Conservation (phyloP, 352 stramenopile genomes). For the Phytopythium ostracodes region DNA sequence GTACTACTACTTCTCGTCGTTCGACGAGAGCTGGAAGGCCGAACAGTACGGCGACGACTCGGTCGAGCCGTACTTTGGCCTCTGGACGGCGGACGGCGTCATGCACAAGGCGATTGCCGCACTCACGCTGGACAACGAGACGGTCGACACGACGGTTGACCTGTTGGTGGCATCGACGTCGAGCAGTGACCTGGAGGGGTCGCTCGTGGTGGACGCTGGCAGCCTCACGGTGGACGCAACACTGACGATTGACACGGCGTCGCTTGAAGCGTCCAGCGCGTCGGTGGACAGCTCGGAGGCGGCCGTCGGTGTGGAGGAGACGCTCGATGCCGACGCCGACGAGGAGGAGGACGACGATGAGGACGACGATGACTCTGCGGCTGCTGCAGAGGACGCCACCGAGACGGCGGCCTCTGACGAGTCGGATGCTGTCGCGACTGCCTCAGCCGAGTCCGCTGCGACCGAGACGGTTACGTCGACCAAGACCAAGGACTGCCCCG, state of each 20-base stretch:
- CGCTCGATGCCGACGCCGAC: not conserved
- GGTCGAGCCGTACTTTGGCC: slow-evolving; percentile 67
- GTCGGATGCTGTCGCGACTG: not conserved
- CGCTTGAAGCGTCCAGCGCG: not conserved
- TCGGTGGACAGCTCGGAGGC: not conserved
- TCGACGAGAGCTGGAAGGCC: slow-evolving; percentile 63
- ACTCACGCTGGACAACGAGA: slow-evolving; percentile 26
- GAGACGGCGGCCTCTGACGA: not conserved
- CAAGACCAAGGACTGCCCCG: not conserved
- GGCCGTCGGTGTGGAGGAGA: not conserved
- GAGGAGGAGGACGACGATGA: not conserved
- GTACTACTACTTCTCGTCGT: slow-evolving; percentile 76
- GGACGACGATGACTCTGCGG: not conserved
- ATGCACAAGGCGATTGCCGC: slow-evolving; percentile 42
- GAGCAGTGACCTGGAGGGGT: not conserved
- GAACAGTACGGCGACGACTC: slow-evolving; percentile 40
- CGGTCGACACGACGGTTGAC: slow-evolving; percentile 8
- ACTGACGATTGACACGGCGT: not conserved
- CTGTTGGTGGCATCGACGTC: slow-evolving; percentile 11
- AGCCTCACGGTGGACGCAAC: not conserved
- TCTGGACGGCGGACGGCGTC: slow-evolving; percentile 43
- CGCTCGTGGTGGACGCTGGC: not conserved
- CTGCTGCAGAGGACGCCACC: not conserved
- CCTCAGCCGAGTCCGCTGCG: not conserved
- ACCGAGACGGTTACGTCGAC: not conserved